Conservation (phyloP, 306 rosid species). For the Datisca glomerata region DNA sequence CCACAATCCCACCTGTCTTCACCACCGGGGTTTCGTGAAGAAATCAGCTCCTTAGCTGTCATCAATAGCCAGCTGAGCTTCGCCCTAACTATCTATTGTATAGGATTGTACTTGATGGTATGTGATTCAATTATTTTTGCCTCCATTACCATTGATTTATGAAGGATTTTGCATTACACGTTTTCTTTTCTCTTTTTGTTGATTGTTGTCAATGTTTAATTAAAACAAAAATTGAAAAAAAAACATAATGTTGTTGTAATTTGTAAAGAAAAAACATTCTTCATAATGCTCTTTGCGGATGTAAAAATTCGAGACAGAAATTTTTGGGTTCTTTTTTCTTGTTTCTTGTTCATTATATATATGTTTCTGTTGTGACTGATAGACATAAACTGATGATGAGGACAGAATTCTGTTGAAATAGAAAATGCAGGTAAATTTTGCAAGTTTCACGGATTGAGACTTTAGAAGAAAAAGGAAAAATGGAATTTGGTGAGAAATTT, state of each 20-base stretch:
- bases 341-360: too few relatives aligned
- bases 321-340: too few relatives aligned
- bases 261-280: too few relatives aligned
- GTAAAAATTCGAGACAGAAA: too few relatives aligned
- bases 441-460: too few relatives aligned
- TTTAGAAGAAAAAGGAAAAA: too few relatives aligned
- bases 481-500: too few relatives aligned
- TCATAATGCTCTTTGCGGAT: too few relatives aligned
- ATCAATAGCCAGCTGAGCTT: conserved; percentile 19
- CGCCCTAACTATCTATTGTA: conserved; percentile 45
- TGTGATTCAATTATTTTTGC: conserved; percentile 30
- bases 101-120: conserved; percentile 64
- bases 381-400: too few relatives aligned
- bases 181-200: background rate
- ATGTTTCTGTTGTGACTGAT: too few relatives aligned
- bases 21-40: conserved; percentile 54
- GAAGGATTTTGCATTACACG: background rate
- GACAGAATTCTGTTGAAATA: too few relatives aligned
- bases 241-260: background rate
- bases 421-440: too few relatives aligned
- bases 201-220: background rate
- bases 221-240: background rate
- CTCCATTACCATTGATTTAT: background rate
- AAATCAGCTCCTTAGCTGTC: conserved; percentile 33
- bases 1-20: conserved; percentile 53